These are phyloP conservation scores for Rubia yunnanensis DNA, from an alignment of 257 asterid genomes.

Conservation along the genomic window DNA sequence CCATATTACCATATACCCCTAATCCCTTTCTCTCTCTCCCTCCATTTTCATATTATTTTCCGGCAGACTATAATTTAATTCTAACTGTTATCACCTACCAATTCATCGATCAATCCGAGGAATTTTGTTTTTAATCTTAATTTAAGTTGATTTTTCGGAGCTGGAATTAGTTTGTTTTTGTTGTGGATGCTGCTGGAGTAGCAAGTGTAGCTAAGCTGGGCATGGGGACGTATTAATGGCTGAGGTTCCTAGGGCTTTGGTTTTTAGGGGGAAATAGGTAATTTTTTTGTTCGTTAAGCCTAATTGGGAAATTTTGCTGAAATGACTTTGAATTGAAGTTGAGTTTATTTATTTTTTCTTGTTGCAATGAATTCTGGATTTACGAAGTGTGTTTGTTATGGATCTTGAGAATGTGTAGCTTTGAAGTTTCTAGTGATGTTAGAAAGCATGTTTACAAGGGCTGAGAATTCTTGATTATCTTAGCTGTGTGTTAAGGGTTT, in stretches of 20 bases:
- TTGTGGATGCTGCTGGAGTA: slow-evolving; percentile 10
- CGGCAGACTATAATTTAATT: not conserved
- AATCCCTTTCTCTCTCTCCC: slow-evolving; percentile 20
- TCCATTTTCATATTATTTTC: not conserved
- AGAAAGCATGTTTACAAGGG: not conserved
- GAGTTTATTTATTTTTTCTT: no score
- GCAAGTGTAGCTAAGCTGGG: not conserved
- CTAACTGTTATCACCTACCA: slow-evolving; percentile 2
- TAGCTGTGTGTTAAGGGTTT: not conserved
- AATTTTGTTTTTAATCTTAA: not conserved
- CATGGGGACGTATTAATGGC: slow-evolving; percentile 11
- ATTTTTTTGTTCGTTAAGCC: not conserved
- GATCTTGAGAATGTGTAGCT: slow-evolving; percentile 10
- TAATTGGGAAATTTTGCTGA: not conserved
- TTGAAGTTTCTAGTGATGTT: not conserved
- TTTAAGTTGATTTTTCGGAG: not conserved
- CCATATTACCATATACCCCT: slow-evolving; percentile 18
- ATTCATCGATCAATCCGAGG: slow-evolving; percentile 22
- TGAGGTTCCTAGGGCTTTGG: slow-evolving; percentile 38
- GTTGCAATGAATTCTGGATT: not conserved
- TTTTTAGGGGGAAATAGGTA: slow-evolving; percentile 20
- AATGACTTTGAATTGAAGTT: slow-evolving; percentile 3
- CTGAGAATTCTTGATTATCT: not conserved
- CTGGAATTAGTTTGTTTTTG: slow-evolving; percentile 16
- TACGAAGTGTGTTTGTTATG: not conserved